A percentile compares a stretch with the other conserved stretches of the same genome.
Evolutionary conservation across 495 filamentous ascomycete species (phyloP).

Genomic region (Cryomyces minteri): DNA sequence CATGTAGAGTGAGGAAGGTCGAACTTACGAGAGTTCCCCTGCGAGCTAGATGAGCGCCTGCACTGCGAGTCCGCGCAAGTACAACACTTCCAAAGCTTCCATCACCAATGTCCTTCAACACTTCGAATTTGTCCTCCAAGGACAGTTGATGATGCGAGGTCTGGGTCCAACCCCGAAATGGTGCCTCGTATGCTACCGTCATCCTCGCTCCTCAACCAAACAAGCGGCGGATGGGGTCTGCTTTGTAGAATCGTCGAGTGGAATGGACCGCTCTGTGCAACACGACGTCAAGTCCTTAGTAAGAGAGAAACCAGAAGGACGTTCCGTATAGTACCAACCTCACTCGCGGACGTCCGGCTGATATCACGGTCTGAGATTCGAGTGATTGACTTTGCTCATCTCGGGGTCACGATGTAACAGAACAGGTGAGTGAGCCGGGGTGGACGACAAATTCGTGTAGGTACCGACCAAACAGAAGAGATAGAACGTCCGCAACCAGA

Average conservation of each 20-base stretch:
- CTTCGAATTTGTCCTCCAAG: slow-evolving; percentile 68
- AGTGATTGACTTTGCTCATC: not conserved
- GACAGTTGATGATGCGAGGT: slow-evolving; percentile 7
- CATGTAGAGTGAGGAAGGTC: not conserved
- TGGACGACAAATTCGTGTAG: not conserved
- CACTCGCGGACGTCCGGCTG: not conserved
- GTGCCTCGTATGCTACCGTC: slow-evolving; percentile 18
- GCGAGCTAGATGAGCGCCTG: slow-evolving; percentile 74
- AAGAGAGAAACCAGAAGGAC: not conserved
- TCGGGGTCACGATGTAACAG: not conserved
- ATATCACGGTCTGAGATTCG: not conserved
- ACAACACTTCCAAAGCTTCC: slow-evolving; percentile 96
- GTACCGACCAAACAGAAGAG: not conserved
- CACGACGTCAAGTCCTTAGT: not conserved
- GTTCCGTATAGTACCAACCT: not conserved
- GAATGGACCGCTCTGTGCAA: not conserved
- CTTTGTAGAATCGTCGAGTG: not conserved
- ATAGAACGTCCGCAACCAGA: too few species aligned
- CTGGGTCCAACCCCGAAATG: slow-evolving; percentile 17
- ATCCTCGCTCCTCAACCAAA: slow-evolving; percentile 3
- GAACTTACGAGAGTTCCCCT: slow-evolving; percentile 75
- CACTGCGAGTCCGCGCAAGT: slow-evolving; percentile 74
- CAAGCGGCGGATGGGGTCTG: not conserved
- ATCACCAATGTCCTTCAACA: slow-evolving; percentile 96
- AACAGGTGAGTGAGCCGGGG: not conserved